Conservation (phyloP, 371 early-diverging fungal genomes). For the Rhizopus microsporus region DNA sequence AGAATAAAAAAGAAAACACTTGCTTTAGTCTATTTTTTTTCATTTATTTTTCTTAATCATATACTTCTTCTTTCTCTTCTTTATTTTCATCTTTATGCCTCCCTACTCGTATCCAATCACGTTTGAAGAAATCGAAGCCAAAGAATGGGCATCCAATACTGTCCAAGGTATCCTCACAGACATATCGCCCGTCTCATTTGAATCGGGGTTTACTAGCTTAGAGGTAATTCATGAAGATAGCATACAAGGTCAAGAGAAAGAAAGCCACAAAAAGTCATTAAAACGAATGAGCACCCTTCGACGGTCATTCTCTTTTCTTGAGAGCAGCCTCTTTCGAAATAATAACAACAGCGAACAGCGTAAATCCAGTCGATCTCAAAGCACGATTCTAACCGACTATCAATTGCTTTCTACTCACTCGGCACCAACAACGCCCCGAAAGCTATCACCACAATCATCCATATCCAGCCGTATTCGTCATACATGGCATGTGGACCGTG, state of each 20-base stretch:
- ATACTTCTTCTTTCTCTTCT: conserved; percentile 5
- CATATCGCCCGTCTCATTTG: conserved; percentile 30
- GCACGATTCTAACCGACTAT: conserved; percentile 9
- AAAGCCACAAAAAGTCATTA: conserved; percentile 1
- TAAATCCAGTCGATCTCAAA: conserved; percentile 19
- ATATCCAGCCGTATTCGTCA: conserved; percentile 23
- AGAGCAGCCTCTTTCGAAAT: conserved; percentile 23
- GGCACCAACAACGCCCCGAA: conserved; percentile 6
- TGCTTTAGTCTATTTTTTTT: conserved; percentile 9
- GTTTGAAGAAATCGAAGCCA: conserved; percentile 43
- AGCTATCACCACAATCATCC: conserved; percentile 10
- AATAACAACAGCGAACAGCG: conserved; percentile 3
- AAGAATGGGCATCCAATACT: conserved; percentile 38
- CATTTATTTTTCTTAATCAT: conserved; percentile 11
- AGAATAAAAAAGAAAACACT: conserved; percentile 3
- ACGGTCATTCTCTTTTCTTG: conserved; percentile 39
- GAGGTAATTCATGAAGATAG: conserved; percentile 1
- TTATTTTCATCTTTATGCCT: conserved; percentile 22
- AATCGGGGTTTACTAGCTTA: conserved; percentile 14
- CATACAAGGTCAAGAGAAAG: not conserved
- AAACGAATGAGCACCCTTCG: conserved; percentile 19
- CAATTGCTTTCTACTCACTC: conserved; percentile 8
- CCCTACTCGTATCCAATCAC: conserved; percentile 26
- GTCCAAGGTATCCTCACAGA: conserved; percentile 32
- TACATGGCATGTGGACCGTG: conserved; percentile 19